Base-by-base conservation (phyloP, 2,329 filamentous ascomycete genomes). In the Exserohilum rostratum region DNA sequence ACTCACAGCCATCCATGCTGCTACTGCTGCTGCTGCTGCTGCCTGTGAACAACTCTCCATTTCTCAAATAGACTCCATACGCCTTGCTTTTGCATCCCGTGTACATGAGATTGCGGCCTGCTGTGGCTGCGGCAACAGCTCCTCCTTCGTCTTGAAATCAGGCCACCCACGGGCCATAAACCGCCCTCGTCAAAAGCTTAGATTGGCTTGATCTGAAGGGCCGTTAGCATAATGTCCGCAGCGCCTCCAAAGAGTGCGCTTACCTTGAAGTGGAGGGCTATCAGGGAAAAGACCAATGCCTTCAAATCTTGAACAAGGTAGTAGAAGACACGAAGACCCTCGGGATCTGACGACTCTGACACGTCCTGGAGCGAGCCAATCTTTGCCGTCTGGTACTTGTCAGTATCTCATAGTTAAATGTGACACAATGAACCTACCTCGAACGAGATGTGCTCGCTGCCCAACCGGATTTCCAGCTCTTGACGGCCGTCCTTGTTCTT, bases 401-500 rank as follows among this genome's bases (percentile, higher is more conserved):
- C 45, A 76, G 69, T 20, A 12, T 6, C 5, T 13, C 1, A 22
- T 2, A 27, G 12, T 22, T 30, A 1, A 22, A 25, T 1, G 15
- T 2, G 11, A 37, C 20, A 15, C 25, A 2, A 18, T 6, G 11
- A 38, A 4, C 69, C 82, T 76, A 93, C 93, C 88, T 99, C 95
- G 65, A 99, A 99, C 1, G 92, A 96, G 66, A 99, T 98, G 76
- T 98, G 93, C 61, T 99, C 95, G 69, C 90, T 95, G 37, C 93
- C 95, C 51, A 99, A 76, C 44, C 93, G 85, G 55, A 99, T 97
- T 77, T 99, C 95, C 43, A 99, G 83, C 79, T 99, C 95, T 75
- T 99, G 95, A 61, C 93, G 87, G 31, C 95, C 95, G 69, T 99
- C 95, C 79, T 98, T 98, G 80, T 99, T 99, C 85, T 98, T 99